phyloP scores from a whole-genome alignment of 1,139 yeast species.

The Arxiozyma telluris region DNA sequence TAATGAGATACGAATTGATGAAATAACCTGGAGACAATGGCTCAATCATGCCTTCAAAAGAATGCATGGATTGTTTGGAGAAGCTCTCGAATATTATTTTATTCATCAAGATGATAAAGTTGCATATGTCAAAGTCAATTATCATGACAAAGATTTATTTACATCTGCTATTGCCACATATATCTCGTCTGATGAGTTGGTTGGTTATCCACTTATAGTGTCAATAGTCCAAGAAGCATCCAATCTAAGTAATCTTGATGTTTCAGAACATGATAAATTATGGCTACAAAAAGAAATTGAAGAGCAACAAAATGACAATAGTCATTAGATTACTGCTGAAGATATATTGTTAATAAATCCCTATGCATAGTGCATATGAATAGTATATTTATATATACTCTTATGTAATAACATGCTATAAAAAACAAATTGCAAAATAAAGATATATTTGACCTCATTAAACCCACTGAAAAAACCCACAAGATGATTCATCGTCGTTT shows the following conservation, averaged over 20 bases:
- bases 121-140: conserved; percentile 25
- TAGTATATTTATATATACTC: background rate
- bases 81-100: conserved; percentile 30
- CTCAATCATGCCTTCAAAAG: conserved; percentile 28
- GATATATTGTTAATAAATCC: background rate
- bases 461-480: conserved; percentile 37
- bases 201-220: conserved; percentile 20
- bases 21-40: conserved; percentile 34
- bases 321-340: background rate
- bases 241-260: conserved; percentile 9
- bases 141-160: conserved; percentile 25
- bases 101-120: conserved; percentile 18
- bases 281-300: conserved; percentile 24
- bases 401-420: background rate
- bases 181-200: conserved; percentile 23
- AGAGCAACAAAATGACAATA: conserved; percentile 13
- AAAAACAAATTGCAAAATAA: background rate
- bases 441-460: conserved; percentile 4
- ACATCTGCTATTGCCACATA: conserved; percentile 29
- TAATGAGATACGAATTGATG: conserved; percentile 22
- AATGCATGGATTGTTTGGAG: conserved; percentile 35
- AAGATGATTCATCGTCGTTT: conserved; percentile 25
- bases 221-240: conserved; percentile 16
- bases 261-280: conserved; percentile 19
- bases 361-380: background rate